phyloP scores from a whole-genome alignment of 139 green algal species.

The Chlamydomonas sp. region DNA sequence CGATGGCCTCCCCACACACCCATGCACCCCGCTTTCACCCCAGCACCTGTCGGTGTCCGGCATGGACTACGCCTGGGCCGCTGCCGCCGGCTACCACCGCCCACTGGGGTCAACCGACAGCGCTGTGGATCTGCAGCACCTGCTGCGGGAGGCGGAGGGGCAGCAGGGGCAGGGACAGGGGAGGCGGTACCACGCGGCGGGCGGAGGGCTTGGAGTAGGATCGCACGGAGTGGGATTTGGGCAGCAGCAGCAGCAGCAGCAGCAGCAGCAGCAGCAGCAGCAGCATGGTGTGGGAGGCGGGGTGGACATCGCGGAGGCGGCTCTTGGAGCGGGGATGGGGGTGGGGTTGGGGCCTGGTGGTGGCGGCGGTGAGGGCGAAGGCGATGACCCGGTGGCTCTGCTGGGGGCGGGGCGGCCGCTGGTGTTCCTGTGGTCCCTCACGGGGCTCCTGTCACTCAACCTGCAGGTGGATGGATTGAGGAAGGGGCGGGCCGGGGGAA shows the following conservation, averaged over 20 bases:
- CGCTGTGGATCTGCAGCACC: background rate
- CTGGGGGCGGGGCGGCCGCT: background rate
- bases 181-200: too few species aligned
- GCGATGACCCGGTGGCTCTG: background rate
- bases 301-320: too few species aligned
- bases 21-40: background rate
- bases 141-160: background rate
- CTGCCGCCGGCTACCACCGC: constrained; percentile 8
- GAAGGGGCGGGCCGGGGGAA: too few species aligned
- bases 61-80: constrained; percentile 35
- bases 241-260: too few species aligned
- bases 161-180: background rate
- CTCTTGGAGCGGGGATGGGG: too few species aligned
- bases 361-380: background rate
- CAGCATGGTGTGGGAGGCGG: too few species aligned
- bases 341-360: background rate
- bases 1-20: background rate
- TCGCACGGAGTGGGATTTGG: too few species aligned
- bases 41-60: constrained; percentile 13
- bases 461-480: background rate
- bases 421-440: constrained; percentile 9
- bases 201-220: too few species aligned
- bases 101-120: background rate
- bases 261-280: too few species aligned
- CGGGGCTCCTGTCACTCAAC: background rate